A percentile compares a stretch with the other conserved stretches of the same genome.
phyloP scores from a whole-genome alignment of 2,329 filamentous ascomycete genomes.

The Magnaporthiopsis rhizophila region DNA sequence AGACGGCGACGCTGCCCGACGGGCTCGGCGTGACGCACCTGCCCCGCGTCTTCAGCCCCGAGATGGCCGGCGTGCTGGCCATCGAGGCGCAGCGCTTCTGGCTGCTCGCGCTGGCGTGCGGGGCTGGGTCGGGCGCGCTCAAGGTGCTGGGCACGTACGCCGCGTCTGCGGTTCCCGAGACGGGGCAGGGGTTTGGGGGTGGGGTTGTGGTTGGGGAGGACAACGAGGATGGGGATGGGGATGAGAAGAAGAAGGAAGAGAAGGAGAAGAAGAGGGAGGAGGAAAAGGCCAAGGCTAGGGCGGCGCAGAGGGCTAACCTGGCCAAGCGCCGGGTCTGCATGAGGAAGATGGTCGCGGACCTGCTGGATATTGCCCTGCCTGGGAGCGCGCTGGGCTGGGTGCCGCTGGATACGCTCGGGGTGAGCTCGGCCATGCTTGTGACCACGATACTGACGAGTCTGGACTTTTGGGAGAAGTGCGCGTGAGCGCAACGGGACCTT shows the following conservation, averaged over 20 bases:
- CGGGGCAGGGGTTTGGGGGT: constrained; percentile 21
- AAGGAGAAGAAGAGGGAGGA: constrained; percentile 24
- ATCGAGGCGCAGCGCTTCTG: constrained; percentile 61
- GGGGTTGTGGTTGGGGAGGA: constrained; percentile 12
- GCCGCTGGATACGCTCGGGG: constrained; percentile 36
- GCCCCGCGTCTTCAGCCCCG: constrained; percentile 41
- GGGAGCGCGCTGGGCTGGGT: constrained; percentile 54
- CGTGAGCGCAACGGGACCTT: not conserved
- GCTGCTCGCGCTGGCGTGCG: constrained; percentile 54
- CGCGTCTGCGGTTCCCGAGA: constrained; percentile 25
- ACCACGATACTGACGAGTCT: constrained; percentile 53
- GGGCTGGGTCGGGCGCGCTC: constrained; percentile 34
- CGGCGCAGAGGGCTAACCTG: constrained; percentile 9
- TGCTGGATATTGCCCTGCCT: constrained; percentile 56
- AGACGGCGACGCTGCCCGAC: constrained; percentile 55
- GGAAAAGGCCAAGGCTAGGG: constrained; percentile 26
- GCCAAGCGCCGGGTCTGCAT: constrained; percentile 10
- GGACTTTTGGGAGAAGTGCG: constrained; percentile 53
- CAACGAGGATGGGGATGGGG: constrained; percentile 16
- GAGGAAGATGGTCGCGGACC: constrained; percentile 40
- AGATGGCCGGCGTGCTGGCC: constrained; percentile 37
- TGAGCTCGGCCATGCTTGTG: constrained; percentile 51
- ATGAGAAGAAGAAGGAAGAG: constrained; percentile 24
- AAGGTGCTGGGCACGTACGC: constrained; percentile 30
- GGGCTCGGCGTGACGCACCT: constrained; percentile 33